Evolutionary conservation across 1,284 basidiomycete genomes (phyloP).

Genomic region (Cutaneotrichosporon arboriforme): DNA sequence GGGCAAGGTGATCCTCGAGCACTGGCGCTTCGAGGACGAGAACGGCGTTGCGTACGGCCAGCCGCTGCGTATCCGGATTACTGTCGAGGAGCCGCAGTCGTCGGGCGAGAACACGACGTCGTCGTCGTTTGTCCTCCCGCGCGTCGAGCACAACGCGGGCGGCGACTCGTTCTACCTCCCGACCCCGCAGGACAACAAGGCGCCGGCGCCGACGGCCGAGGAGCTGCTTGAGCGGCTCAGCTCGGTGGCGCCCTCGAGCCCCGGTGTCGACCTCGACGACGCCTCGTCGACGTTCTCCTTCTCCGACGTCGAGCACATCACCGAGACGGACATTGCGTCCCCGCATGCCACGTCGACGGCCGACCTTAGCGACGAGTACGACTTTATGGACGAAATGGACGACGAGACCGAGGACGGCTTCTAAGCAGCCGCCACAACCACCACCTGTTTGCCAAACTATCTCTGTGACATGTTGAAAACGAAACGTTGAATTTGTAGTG

Average conservation of each 20-base stretch:
- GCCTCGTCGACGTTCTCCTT: slow-evolving; percentile 16
- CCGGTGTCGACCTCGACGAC: slow-evolving; percentile 13
- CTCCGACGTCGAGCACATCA: slow-evolving; percentile 11
- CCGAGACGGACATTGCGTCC: background rate
- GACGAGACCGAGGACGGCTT: slow-evolving; percentile 21
- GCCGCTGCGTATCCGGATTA: slow-evolving; percentile 34
- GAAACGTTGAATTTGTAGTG: too few species aligned
- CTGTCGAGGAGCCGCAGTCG: slow-evolving; percentile 22
- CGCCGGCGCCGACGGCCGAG: slow-evolving; percentile 6
- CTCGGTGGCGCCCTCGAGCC: slow-evolving; percentile 9
- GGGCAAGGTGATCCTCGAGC: slow-evolving; percentile 35
- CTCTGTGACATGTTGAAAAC: background rate
- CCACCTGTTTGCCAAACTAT: background rate
- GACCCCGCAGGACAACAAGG: slow-evolving; percentile 4
- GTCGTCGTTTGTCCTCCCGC: slow-evolving; percentile 33
- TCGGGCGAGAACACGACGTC: slow-evolving; percentile 24
- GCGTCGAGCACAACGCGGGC: slow-evolving; percentile 1
- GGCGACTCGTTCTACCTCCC: slow-evolving; percentile 14
- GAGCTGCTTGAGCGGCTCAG: slow-evolving; percentile 7
- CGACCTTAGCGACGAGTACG: slow-evolving; percentile 13
- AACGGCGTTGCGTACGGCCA: slow-evolving; percentile 38
- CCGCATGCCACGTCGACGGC: slow-evolving; percentile 3
- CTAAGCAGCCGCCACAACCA: background rate
- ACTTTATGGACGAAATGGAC: slow-evolving; percentile 19
- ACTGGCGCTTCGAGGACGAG: slow-evolving; percentile 42